phyloP scores from a whole-genome alignment of 2,329 filamentous ascomycete genomes.

The Nemania bipapillata region DNA sequence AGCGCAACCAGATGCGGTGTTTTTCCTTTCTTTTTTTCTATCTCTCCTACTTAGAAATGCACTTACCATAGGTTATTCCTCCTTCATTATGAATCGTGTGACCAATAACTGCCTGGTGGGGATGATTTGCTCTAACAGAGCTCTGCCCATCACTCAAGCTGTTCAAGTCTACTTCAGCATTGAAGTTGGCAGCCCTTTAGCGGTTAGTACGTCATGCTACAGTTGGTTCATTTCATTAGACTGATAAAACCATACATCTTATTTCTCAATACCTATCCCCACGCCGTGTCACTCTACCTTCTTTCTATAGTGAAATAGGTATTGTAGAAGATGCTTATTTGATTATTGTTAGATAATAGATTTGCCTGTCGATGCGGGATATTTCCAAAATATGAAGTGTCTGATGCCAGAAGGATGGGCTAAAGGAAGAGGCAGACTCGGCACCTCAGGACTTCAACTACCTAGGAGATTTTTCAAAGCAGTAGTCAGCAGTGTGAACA shows the following conservation, averaged over 20 bases:
- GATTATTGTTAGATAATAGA: neutral
- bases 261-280: too few relatives aligned
- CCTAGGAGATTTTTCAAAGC: too few relatives aligned
- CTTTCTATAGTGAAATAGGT: neutral
- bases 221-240: neutral
- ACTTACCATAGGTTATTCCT: slow-evolving; percentile 10
- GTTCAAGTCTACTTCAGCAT: neutral
- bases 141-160: neutral
- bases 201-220: neutral
- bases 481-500: too few relatives aligned
- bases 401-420: neutral
- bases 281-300: neutral
- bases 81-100: slow-evolving; percentile 1
- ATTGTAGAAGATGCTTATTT: neutral
- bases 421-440: too few relatives aligned
- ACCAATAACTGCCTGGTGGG: slow-evolving; percentile 4
- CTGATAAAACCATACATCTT: neutral
- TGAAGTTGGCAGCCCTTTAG: neutral
- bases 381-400: neutral
- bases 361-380: neutral
- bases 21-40: too few relatives aligned
- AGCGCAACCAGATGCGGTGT: too few relatives aligned
- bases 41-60: neutral
- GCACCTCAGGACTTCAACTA: too few relatives aligned
- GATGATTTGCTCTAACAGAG: neutral